A percentile compares a stretch with the other conserved stretches of the same genome.
Evolutionary conservation across 2,329 filamentous ascomycete species (phyloP).

Genomic region (Decorospora gaudefroyi): DNA sequence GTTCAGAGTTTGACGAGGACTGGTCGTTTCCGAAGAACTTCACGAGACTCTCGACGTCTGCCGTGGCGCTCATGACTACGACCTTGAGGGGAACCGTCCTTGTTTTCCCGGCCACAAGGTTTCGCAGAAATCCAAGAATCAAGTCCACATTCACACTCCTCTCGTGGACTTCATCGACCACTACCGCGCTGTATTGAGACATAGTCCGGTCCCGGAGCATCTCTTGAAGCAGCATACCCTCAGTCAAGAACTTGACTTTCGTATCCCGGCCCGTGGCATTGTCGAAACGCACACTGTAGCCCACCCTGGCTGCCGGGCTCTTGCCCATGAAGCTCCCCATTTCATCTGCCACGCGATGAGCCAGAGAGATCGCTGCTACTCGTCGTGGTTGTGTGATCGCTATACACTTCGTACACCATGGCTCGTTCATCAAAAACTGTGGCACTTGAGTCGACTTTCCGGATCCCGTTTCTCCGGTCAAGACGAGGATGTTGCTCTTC

Average conservation of each 20-base stretch:
- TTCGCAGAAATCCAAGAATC: slow-evolving; percentile 83
- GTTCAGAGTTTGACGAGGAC: slow-evolving; percentile 11
- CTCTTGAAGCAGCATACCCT: slow-evolving; percentile 95
- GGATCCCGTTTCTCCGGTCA: slow-evolving; percentile 93
- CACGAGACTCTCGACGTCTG: slow-evolving; percentile 78
- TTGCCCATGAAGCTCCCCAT: slow-evolving; percentile 68
- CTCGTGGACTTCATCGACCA: slow-evolving; percentile 98
- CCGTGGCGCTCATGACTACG: slow-evolving; percentile 95
- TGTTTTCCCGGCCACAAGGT: slow-evolving; percentile 68
- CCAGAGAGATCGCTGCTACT: slow-evolving; percentile 90
- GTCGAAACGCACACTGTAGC: slow-evolving; percentile 95
- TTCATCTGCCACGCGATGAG: slow-evolving; percentile 84
- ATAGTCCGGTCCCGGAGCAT: slow-evolving; percentile 83
- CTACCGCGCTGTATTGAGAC: slow-evolving; percentile 81
- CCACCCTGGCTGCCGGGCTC: slow-evolving; percentile 68
- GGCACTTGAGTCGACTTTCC: slow-evolving; percentile 97
- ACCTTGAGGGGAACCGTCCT: slow-evolving; percentile 70
- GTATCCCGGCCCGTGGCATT: slow-evolving; percentile 80
- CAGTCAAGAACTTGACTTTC: slow-evolving; percentile 89
- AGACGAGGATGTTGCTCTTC: slow-evolving; percentile 73
- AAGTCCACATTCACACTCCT: slow-evolving; percentile 93
- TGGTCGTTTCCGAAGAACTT: slow-evolving; percentile 67
- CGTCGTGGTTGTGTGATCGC: slow-evolving; percentile 93
- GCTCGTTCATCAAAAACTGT: slow-evolving; percentile 79
- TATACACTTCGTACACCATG: slow-evolving; percentile 79